phyloP scores from a whole-genome alignment of 371 early-diverging fungal species.

The Mortierella sp. region DNA sequence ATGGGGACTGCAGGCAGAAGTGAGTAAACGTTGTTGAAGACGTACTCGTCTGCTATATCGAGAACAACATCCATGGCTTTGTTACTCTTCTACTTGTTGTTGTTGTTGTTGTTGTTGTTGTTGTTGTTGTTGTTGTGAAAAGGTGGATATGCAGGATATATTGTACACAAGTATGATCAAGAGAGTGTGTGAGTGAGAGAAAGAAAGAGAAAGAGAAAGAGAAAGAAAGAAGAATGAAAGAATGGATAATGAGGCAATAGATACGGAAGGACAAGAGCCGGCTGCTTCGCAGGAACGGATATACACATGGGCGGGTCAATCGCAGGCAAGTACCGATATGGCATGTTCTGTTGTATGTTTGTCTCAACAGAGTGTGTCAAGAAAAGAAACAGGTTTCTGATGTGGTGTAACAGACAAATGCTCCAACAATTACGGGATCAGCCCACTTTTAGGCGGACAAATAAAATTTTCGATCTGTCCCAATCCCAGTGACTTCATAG shows the following conservation, averaged over 20 bases:
- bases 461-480: conserved; percentile 3
- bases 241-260: not conserved
- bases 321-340: no score
- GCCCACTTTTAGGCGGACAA: conserved; percentile 21
- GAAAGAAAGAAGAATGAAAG: not conserved
- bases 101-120: not conserved
- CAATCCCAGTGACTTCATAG: not conserved
- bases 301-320: no score
- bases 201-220: conserved; percentile 24
- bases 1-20: conserved; percentile 59
- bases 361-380: not conserved
- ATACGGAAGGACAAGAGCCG: not conserved
- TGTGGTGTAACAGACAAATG: not conserved
- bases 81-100: not conserved
- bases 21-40: conserved; percentile 70
- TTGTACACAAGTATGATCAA: no score
- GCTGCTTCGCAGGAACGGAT: not conserved
- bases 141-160: no score
- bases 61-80: conserved; percentile 80
- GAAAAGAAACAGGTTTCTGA: conserved; percentile 14
- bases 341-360: not conserved
- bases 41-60: conserved; percentile 69
- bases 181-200: no score
- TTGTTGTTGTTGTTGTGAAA: no score
- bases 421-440: conserved; percentile 1